Evolutionary conservation across 2,329 filamentous ascomycete genomes (phyloP), one percentile per base, ranked within the genome.

Genomic region (Phialophora chinensis): DNA sequence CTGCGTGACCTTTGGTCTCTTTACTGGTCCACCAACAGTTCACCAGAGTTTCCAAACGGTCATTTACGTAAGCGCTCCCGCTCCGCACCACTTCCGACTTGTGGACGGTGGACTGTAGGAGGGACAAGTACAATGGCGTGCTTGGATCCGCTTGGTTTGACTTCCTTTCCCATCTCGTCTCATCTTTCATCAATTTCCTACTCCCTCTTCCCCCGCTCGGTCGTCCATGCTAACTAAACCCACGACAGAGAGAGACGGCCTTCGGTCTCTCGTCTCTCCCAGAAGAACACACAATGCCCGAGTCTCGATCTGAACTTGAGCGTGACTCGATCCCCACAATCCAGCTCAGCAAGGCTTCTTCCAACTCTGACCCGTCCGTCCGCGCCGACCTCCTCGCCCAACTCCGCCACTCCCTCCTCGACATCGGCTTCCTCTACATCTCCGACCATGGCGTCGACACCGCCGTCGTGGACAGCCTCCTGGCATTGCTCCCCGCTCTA

Each of bases 311-410:
- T 23, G 3, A 4, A 3, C 11, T 8, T 8, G 25, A 23, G n/a
- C 49, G 23, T 11, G 6, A 11, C 49, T 73, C 75, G 8, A 78
- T 78, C 27, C 76, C 76, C 0, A 76, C 73, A 4, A 73, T 78
- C 58, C 75, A 78, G 66, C 58, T 77, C 8, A 44, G 17, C 17
- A 44, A 44, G n/a, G 38, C 38, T 8, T 68, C 74, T 25, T 70
- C 74, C 8, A 68, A 75, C 12, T 70, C 74, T 57, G 71, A 69
- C 54, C 57, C 66, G 38, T 25, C 47, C 14, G 59, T 33, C 2
- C 59, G 60, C 25, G 25, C 66, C 0, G 25, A 67, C 23, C 55
- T 71, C 5, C 64, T 72, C 7, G 25, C 62, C 14, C 35, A 67
- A 11, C 54, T 74, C 23, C 65, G 69, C 31, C 59, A 72, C 47